These are phyloP conservation scores for Botrytis hyacinthi DNA, from an alignment of 2,329 filamentous ascomycete genomes.

Conservation along the genomic window DNA sequence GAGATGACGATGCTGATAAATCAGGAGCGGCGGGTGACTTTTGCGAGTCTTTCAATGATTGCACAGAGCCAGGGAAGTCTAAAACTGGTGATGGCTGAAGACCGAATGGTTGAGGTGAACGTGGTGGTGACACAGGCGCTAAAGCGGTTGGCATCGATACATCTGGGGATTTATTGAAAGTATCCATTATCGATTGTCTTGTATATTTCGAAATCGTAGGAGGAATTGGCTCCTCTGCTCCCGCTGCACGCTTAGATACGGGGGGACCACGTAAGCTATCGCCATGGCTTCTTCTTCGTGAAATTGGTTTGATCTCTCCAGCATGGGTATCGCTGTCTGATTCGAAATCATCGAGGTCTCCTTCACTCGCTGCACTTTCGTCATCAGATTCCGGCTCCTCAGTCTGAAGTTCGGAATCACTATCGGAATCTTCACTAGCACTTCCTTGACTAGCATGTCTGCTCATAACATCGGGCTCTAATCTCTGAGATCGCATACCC, in stretches of 20 bases:
- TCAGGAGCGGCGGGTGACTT: slow-evolving; percentile 66
- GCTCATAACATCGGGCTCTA: slow-evolving; percentile 45
- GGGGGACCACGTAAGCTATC: slow-evolving; percentile 40
- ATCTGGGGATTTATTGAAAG: neutral
- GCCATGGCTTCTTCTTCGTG: slow-evolving; percentile 44
- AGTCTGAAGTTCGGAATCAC: slow-evolving; percentile 41
- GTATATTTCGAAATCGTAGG: slow-evolving; percentile 27
- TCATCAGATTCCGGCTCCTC: slow-evolving; percentile 38
- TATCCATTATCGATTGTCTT: slow-evolving; percentile 11
- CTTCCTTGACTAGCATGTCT: slow-evolving; percentile 45
- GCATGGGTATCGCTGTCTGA: slow-evolving; percentile 32
- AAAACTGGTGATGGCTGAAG: slow-evolving; percentile 25
- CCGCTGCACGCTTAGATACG: slow-evolving; percentile 38
- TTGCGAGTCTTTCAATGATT: slow-evolving; percentile 64
- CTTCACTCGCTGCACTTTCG: slow-evolving; percentile 45
- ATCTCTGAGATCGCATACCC: slow-evolving; percentile 72
- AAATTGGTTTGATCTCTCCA: slow-evolving; percentile 17
- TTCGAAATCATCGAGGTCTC: slow-evolving; percentile 42
- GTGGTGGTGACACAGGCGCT: slow-evolving; percentile 14
- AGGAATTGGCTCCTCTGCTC: slow-evolving; percentile 34
- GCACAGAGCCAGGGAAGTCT: slow-evolving; percentile 26
- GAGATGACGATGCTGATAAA: neutral
- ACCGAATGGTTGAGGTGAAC: slow-evolving; percentile 13
- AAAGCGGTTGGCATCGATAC: neutral
- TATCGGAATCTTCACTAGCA: slow-evolving; percentile 45